A percentile compares a stretch with the other conserved stretches of the same genome.
phyloP scores from a whole-genome alignment of 2,329 filamentous ascomycete genomes.

The Fusarium vanettenii region DNA sequence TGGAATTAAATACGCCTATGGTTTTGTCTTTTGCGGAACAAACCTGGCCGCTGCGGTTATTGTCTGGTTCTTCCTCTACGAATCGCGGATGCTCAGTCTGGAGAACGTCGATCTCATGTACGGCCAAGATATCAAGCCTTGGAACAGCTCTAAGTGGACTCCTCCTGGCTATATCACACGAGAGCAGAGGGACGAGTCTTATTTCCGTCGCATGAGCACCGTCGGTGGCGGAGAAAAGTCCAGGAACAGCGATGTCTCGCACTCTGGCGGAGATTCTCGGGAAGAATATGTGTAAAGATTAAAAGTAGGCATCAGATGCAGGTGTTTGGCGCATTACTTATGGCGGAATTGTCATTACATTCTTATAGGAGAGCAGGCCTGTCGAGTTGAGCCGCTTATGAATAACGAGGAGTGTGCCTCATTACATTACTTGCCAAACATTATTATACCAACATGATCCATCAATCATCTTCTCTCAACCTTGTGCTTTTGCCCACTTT shows the following conservation, averaged over 20 bases:
- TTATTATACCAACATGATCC: neutral
- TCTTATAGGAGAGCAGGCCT: slow-evolving; percentile 2
- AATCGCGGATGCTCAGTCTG: slow-evolving; percentile 72
- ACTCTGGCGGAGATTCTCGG: slow-evolving; percentile 31
- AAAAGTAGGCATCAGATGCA: slow-evolving; percentile 6
- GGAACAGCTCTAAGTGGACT: slow-evolving; percentile 67
- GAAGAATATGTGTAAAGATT: slow-evolving; percentile 32
- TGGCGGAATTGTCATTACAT: slow-evolving; percentile 23
- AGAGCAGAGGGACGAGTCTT: slow-evolving; percentile 48
- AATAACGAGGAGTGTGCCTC: neutral
- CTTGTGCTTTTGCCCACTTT: neutral
- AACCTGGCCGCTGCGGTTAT: slow-evolving; percentile 68
- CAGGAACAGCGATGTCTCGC: slow-evolving; percentile 35
- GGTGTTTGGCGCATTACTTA: slow-evolving; percentile 21
- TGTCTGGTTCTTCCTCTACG: slow-evolving; percentile 78
- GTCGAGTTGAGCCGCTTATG: neutral
- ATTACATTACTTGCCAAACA: neutral
- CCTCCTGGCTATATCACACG: slow-evolving; percentile 58
- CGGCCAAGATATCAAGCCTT: slow-evolving; percentile 69
- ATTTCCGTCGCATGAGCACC: slow-evolving; percentile 38
- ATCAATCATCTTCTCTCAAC: neutral
- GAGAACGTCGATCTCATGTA: slow-evolving; percentile 81
- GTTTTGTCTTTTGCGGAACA: slow-evolving; percentile 74
- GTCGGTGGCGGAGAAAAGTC: slow-evolving; percentile 26
- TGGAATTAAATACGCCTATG: slow-evolving; percentile 71